Evolutionary conservation across 2,329 filamentous ascomycete species (phyloP), one percentile per base, ranked within the genome.

Genomic region (Verticillium albo-atrum): DNA sequence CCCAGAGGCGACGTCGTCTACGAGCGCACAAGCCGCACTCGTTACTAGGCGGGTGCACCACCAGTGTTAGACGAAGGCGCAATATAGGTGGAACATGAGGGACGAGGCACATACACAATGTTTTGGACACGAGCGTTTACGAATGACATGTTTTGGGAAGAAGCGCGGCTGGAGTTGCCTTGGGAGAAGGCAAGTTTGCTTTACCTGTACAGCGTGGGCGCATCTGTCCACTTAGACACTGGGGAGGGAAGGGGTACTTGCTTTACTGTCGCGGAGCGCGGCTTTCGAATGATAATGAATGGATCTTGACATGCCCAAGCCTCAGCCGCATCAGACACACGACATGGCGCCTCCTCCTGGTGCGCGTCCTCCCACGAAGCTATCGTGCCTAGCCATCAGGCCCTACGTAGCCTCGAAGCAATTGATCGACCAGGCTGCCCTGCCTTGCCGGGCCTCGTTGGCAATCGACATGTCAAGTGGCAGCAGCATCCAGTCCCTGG

Each of bases 1-100:
- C 79, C 79, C 42, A 72, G 76, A 32, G 70, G 75, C 54, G 79
- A 77, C 58, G 72, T 81, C 28, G 71, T 79, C 28, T 78, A 79
- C 59, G 74, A 77, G 65, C 68, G 71, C 60, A 73, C 72, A 17
- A 75, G 70, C 61, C 70, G 72, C 60, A 70, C 66, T 6, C 69
- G 71, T 57, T 73, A 74, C 59, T 63, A 58, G 53, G n/a, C 25
- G 34, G 17, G 15, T 15, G 34, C n/a, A n/a, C n/a, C n/a, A n/a
- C n/a, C n/a, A n/a, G n/a, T n/a, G n/a, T n/a, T n/a, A n/a, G n/a
- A n/a, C n/a, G n/a, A n/a, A n/a, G n/a, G n/a, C n/a, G 14, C 34
- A 6, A 37, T 6, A 15, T 37, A n/a, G 34, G 42, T 25, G 42
- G 42, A 17, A 37, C 9, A 23, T 23, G 42, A 25, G 20, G n/a